Base-by-base conservation (phyloP, 768 basidiomycete species). In the Xanthoconium stramineum region DNA sequence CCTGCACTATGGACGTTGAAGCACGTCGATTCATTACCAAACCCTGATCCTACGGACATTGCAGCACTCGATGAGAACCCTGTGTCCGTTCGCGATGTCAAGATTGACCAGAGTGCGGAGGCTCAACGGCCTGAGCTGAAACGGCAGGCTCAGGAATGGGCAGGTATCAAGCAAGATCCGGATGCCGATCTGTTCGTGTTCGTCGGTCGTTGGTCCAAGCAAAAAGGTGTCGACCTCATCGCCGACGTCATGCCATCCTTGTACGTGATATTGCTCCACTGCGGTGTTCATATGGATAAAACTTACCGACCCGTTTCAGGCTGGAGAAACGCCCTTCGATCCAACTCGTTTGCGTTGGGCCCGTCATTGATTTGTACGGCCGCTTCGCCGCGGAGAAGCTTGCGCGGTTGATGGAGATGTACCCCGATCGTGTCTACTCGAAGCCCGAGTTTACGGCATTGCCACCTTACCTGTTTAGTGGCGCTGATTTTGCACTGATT, bases 171-270 rank as follows among this genome's bases (percentile, higher is more conserved):
- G 68, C 94, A 96, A 65, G 93, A 96, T 65, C 88, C 94, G 1
- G 76, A 90, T 39, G 85, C 93, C 2, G 92, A 95, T 69, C 71
- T 97, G 46, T 96, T 97, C 68, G 94, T 97, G 59, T 96, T 97
- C 72, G 94, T 97, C 60, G 94, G 94, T 69, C 88, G 94, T 60
- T 97, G 94, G 94, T 97, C 94, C 6, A 97, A 96, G 72, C 94
- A 97, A 72, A 97, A 97, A 73, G 94, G 91, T 74, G 93, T 97
- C n/a, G 94, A 97, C 74, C 77, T 97, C 42, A 97, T 97, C 61
- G 94, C 94, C 10, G 94, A 97, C 72, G 86, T 97, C 59, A 91
- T 97, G 90, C 94, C 94, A 24, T 80, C 83, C 4, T 67, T 97
- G 86, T 91, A 67, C 64, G 89, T 81, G 13, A 10, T 14, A 4